phyloP scores from a whole-genome alignment of 2,329 filamentous ascomycete genomes.

The Penicillium sp. region DNA sequence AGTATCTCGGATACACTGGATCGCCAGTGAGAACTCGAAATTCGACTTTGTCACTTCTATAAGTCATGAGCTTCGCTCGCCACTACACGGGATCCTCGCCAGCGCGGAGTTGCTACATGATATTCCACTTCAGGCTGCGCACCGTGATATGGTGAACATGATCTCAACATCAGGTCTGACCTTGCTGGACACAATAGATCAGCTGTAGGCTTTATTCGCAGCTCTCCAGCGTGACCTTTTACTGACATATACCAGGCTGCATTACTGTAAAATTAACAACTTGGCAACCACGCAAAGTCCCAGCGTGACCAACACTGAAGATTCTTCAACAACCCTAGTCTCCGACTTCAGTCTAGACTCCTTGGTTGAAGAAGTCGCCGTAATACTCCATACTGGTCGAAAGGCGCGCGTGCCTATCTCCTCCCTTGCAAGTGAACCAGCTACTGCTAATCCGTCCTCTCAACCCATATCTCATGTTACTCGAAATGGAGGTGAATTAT shows the following conservation, averaged over 20 bases:
- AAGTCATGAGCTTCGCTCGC: constrained; percentile 52
- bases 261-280: constrained; percentile 39
- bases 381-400: constrained; percentile 30
- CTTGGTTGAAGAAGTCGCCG: constrained; percentile 32
- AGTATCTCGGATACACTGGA: constrained; percentile 35
- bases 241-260: constrained; percentile 23
- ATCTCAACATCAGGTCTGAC: constrained; percentile 52
- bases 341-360: constrained; percentile 34
- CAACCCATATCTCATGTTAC: background rate
- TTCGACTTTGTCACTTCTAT: constrained; percentile 54
- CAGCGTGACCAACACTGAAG: constrained; percentile 7
- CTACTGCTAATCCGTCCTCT: background rate
- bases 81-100: constrained; percentile 48
- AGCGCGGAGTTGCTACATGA: constrained; percentile 52
- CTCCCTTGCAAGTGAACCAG: constrained; percentile 11
- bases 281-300: constrained; percentile 1
- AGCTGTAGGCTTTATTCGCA: constrained; percentile 23
- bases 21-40: constrained; percentile 46
- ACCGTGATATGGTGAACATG: constrained; percentile 47
- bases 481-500: constrained; percentile 14
- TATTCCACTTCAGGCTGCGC: constrained; percentile 40
- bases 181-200: constrained; percentile 49
- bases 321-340: constrained; percentile 23
- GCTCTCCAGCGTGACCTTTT: background rate
- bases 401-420: constrained; percentile 11